phyloP scores from a whole-genome alignment of 169 alveolate species.

The Cryptosporidium ubiquitum region DNA sequence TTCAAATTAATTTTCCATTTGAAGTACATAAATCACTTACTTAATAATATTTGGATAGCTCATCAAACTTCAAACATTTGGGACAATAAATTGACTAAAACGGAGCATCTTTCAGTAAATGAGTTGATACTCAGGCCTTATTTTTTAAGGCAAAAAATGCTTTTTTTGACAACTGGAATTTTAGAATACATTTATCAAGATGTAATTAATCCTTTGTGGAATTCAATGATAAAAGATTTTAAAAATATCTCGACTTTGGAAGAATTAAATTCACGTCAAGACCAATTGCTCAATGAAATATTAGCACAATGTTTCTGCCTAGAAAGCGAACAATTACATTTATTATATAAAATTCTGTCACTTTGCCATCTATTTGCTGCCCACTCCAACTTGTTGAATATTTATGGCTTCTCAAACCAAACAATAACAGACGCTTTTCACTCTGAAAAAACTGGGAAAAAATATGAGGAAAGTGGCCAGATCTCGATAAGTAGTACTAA shows the following conservation, averaged over 20 bases:
- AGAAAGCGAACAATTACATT: constrained; percentile 1
- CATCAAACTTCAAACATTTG: constrained; percentile 32
- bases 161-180: constrained; percentile 22
- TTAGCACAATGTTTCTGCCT: constrained; percentile 36
- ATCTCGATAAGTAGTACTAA: neutral
- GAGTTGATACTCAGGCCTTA: neutral
- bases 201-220: constrained; percentile 31
- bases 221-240: neutral
- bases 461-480: neutral
- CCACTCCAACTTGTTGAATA: constrained; percentile 29
- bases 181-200: constrained; percentile 33
- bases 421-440: neutral
- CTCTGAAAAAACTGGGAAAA: neutral
- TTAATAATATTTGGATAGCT: constrained; percentile 11
- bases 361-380: constrained; percentile 35
- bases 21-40: constrained; percentile 25
- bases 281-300: constrained; percentile 16
- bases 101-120: neutral
- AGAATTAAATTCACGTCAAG: constrained; percentile 8
- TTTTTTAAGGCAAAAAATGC: constrained; percentile 48
- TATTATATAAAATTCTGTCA: constrained; percentile 32
- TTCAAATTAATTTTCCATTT: constrained; percentile 47
- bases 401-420: neutral
- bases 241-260: constrained; percentile 25
- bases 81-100: neutral